Base-by-base conservation (phyloP, 768 basidiomycete species). In the Amanita pseudoporphyria region DNA sequence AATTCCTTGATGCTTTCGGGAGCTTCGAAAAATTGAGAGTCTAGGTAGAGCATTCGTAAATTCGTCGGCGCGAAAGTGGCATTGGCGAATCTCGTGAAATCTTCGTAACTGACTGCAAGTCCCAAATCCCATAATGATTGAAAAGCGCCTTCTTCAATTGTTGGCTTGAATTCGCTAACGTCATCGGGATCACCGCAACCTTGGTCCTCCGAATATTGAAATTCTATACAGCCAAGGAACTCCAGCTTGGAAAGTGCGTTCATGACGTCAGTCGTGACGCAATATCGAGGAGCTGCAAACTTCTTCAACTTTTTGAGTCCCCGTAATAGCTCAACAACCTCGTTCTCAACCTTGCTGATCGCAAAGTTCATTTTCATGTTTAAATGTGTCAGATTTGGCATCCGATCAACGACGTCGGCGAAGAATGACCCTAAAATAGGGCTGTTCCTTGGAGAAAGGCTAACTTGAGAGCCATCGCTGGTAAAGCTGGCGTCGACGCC, bases 61-160 rank as follows among this genome's bases (percentile, higher is more conserved):
- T 73, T 73, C 5, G 58, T 55, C 0, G 82, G 82, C 0, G 76
- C 66, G 49, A 70, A 77, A 3, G 64, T 53, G 2, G 60, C 57
- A 30, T 62, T 58, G 47, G 83, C 59, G 59, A 83, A 76, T 3
- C 59, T 60, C 4, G 71, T 61, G 18, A 74, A 62, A 46, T 79
- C 70, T 5, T 64, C 62, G 21, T 79, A 66, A n/a, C 62, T 56
- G 9, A 67, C 67, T 14, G 74, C 75, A 41, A 77, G 53, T 3
- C 71, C 74, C 35, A 81, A 66, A 51, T 81, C 79, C 58, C 64
- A 71, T 3, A 83, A 64, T 1, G 67, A 63, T 0, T 77, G 77
- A 57, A 82, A 82, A 0, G 76, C 71, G 18, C 72, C 76, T 55
- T 75, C 67, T 18, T 59, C 35, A 13, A 80, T 60, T 2, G 52